Evolutionary conservation across 306 rosid genomes (phyloP).

Genomic region (Begonia fuchsioides): DNA sequence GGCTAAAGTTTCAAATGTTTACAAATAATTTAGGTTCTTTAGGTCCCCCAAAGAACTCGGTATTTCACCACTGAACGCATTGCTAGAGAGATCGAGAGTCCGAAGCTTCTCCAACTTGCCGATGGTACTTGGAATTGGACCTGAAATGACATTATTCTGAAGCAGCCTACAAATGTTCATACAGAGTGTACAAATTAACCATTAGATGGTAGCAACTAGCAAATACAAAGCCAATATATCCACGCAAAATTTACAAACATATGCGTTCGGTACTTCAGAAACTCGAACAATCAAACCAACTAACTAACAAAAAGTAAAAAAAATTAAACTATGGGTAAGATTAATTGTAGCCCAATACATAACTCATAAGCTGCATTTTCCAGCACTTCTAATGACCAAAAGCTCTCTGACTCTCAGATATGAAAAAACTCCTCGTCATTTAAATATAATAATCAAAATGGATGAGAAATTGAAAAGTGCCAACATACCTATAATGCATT

Average conservation of each 20-base stretch:
- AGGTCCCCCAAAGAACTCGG: constrained; percentile 78
- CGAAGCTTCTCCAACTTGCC: constrained; percentile 79
- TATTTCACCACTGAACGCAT: constrained; percentile 50
- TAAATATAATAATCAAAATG: no score
- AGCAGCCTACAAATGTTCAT: constrained; percentile 45
- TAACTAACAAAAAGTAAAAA: no score
- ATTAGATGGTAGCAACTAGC: neutral
- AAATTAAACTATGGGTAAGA: neutral
- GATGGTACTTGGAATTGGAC: constrained; percentile 59
- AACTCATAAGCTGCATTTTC: no score
- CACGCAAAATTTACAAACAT: no score
- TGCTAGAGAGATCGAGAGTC: constrained; percentile 91
- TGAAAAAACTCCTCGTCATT: no score
- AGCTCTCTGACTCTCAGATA: no score
- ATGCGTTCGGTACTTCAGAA: neutral
- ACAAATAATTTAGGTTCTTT: constrained; percentile 79
- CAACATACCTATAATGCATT: constrained; percentile 1
- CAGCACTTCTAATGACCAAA: no score
- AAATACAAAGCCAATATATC: neutral
- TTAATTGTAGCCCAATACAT: neutral
- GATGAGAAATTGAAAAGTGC: neutral
- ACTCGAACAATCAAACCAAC: neutral
- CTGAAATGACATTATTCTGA: constrained; percentile 84
- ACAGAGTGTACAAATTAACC: neutral
- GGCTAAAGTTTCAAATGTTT: constrained; percentile 23